Evolutionary conservation across 2,329 filamentous ascomycete genomes (phyloP).

Genomic region (Fusarium napiforme): DNA sequence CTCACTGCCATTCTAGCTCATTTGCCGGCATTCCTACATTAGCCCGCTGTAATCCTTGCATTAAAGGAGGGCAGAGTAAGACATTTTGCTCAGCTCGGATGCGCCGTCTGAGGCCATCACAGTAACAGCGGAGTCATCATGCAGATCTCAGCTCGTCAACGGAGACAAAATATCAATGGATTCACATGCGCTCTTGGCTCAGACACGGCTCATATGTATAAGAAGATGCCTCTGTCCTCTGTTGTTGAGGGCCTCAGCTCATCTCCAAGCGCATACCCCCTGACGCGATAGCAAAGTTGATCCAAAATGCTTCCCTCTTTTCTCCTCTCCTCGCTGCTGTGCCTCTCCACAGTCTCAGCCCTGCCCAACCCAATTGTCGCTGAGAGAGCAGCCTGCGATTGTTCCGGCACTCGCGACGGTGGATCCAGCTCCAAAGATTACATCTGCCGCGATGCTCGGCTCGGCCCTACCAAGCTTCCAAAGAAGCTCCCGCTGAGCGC

Average conservation of each 20-base stretch:
- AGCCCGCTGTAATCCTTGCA: slow-evolving; percentile 7
- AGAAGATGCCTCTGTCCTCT: background rate
- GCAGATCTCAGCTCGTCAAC: slow-evolving; percentile 4
- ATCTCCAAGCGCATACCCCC: too few relatives aligned
- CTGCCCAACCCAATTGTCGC: slow-evolving; percentile 7
- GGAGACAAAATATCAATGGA: background rate
- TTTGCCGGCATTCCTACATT: slow-evolving; percentile 8
- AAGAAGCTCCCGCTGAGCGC: slow-evolving; percentile 49
- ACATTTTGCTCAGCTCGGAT: slow-evolving; percentile 13
- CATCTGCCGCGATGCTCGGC: slow-evolving; percentile 52
- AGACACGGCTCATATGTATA: background rate
- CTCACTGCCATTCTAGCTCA: background rate
- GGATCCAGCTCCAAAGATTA: slow-evolving; percentile 35
- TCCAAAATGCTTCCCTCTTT: slow-evolving; percentile 32
- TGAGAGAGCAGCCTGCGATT: slow-evolving; percentile 32
- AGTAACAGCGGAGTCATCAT: slow-evolving; percentile 2
- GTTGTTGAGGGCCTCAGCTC: background rate
- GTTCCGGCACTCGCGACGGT: slow-evolving; percentile 37
- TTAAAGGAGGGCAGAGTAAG: background rate
- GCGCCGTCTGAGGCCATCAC: slow-evolving; percentile 2
- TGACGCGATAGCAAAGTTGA: background rate
- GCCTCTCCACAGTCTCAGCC: slow-evolving; percentile 29
- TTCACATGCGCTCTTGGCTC: background rate
- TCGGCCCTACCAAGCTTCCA: slow-evolving; percentile 51
- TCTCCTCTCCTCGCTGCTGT: slow-evolving; percentile 26